A percentile compares a stretch with the other conserved stretches of the same genome.
Conservation (phyloP, 116 monocot species). For the Phalaenopsis hybrid region DNA sequence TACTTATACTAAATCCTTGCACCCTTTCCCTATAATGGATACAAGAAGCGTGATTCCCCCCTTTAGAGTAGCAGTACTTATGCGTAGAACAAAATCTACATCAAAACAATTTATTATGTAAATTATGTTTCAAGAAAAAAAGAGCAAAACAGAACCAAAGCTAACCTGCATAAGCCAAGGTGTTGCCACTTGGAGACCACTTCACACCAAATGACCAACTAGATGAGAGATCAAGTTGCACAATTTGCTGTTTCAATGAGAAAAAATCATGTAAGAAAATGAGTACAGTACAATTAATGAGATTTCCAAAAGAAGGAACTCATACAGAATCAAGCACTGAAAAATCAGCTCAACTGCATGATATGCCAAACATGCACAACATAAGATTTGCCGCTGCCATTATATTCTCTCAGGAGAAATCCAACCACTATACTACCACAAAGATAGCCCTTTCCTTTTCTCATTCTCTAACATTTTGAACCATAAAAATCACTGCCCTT, state of each 20-base stretch:
- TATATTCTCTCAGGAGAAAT: background rate
- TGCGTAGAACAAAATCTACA: background rate
- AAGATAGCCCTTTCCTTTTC: background rate
- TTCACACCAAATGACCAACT: constrained; percentile 91
- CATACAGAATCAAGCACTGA: background rate
- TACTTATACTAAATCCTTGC: background rate
- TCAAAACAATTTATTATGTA: background rate
- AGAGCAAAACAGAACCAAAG: constrained; percentile 12
- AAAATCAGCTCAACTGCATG: too few relatives aligned
- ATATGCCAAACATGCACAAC: background rate
- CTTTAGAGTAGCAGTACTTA: background rate
- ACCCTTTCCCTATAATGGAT: background rate
- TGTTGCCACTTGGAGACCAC: constrained; percentile 95
- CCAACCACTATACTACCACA: background rate
- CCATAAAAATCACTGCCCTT: background rate
- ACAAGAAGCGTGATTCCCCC: background rate
- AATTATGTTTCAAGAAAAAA: background rate
- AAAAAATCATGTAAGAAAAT: background rate
- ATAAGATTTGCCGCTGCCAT: background rate
- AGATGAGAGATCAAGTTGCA: constrained; percentile 88
- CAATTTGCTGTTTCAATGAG: constrained; percentile 62
- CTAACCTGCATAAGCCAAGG: constrained; percentile 86
- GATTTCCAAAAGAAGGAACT: background rate
- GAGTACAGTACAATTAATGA: too few relatives aligned
- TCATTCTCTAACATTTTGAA: background rate